Evolutionary conservation across 139 green algal species (phyloP), one percentile per base, ranked within the genome.

Genomic region (Zygnema circumcarinatum): DNA sequence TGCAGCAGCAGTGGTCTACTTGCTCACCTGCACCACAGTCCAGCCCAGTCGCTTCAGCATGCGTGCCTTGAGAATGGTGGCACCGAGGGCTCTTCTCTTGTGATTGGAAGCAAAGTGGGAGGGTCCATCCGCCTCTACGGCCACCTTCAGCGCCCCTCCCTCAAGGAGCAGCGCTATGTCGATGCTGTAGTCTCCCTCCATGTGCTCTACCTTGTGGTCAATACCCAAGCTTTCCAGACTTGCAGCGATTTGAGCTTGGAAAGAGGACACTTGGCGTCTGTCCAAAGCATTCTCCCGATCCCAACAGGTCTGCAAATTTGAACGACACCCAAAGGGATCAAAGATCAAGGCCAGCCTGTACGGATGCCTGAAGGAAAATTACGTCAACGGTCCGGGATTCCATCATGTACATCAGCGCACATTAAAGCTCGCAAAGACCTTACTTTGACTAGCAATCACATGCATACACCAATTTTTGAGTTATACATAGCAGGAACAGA

Each of bases 141-240:
- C 80, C 25, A 86, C 75, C 53, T 79, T 79, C 32, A 31, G 36
- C 25, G 53, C 0, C 32, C 78, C 78, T 33, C 38, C 31, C 22
- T 86, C 7, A 16, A 38, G 31, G 2, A 86, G 16, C 38, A 86
- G 2, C 21, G 80, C 80, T 7, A 86, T 79, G 53, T 86, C 80
- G 54, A 86, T 82, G 80, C 80, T 86, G 53, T 86, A 86, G n/a
- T 86, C 80, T 29, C 80, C 80, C 62, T 86, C 80, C 31, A 47
- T 41, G 80, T 86, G 75, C 53, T 86, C 80, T 32, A 42, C 20
- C 2, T 38, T 38, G 33, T 86, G 41, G 7, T 39, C 25, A 20
- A 86, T 38, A 32, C 47, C 38, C 36, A 81, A 40, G 21, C 38
- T 38, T 25, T 79, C 31, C 80, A 86, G n/a, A 38, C 39, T 52